A percentile compares a stretch with the other conserved stretches of the same genome.
Evolutionary conservation across 2,329 filamentous ascomycete genomes (phyloP).

Genomic region (Colletotrichum sp.): DNA sequence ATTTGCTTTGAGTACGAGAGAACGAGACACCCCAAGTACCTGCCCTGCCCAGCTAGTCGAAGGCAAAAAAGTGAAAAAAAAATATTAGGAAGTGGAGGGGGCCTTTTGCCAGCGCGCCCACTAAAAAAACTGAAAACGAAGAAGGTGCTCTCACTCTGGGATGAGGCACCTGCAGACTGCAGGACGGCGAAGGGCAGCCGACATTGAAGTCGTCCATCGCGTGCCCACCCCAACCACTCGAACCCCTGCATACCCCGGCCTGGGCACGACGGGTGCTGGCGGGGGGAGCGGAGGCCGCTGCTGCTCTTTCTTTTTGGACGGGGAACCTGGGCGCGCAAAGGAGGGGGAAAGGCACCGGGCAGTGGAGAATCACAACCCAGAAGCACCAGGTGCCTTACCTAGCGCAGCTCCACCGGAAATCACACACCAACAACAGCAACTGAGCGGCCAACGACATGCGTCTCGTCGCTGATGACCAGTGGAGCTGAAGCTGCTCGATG

Average conservation of each 20-base stretch:
- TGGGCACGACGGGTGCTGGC: constrained; percentile 1
- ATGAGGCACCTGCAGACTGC: not conserved
- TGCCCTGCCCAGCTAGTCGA: not conserved
- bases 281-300: constrained; percentile 4
- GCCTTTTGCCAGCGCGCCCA: not conserved
- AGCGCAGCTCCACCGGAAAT: not conserved
- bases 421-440: not conserved
- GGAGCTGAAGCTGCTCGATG: not conserved
- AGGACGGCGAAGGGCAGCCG: not conserved
- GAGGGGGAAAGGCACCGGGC: not conserved
- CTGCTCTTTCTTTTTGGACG: not conserved
- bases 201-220: constrained; percentile 3
- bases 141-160: not conserved
- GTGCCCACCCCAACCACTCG: not conserved
- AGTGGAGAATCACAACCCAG: not conserved
- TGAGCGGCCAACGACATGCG: not conserved
- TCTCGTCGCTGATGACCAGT: not conserved
- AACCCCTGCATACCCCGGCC: not conserved
- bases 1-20: not conserved
- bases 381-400: not conserved
- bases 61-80: not conserved
- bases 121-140: not conserved
- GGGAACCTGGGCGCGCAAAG: not conserved
- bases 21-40: not conserved
- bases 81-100: not conserved